Evolutionary conservation across 805 yeast species (phyloP).

Genomic region (Wickerhamomyces queroliae): DNA sequence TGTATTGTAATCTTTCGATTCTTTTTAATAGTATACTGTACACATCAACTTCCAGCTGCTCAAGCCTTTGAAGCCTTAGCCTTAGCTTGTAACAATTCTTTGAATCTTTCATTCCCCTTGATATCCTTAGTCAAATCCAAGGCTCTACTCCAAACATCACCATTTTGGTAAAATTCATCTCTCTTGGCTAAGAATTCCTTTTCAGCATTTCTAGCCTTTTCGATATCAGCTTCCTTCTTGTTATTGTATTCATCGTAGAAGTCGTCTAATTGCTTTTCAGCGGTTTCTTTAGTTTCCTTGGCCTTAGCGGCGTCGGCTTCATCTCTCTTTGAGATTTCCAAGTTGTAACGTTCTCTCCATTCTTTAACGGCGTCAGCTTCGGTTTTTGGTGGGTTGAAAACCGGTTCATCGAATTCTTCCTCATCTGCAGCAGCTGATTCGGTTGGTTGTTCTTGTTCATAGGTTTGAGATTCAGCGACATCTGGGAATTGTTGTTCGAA

Average conservation of each 20-base stretch:
- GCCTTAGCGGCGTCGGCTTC: conserved; percentile 59
- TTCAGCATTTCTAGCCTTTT: conserved; percentile 60
- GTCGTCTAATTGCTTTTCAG: conserved; percentile 80
- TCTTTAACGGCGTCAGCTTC: conserved; percentile 59
- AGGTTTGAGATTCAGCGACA: conserved; percentile 23
- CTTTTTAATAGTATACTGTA: too few relatives aligned
- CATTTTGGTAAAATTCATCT: conserved; percentile 73
- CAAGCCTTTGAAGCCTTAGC: conserved; percentile 16
- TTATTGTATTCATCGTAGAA: conserved; percentile 87
- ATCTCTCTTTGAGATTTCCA: conserved; percentile 79
- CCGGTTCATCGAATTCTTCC: conserved; percentile 36
- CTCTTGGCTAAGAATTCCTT: conserved; percentile 66
- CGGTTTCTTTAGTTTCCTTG: conserved; percentile 63
- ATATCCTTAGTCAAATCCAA: conserved; percentile 36
- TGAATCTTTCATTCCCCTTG: conserved; percentile 23
- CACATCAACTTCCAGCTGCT: neutral
- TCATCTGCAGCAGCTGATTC: conserved; percentile 12
- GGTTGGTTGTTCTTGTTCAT: conserved; percentile 23
- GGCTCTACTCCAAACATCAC: conserved; percentile 78
- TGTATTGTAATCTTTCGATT: too few relatives aligned
- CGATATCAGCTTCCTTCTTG: conserved; percentile 68
- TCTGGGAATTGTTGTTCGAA: conserved; percentile 64
- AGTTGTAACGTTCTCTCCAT: conserved; percentile 79
- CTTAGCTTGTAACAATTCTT: conserved; percentile 22
- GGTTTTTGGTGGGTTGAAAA: conserved; percentile 20